Evolutionary conservation across 1,284 basidiomycete species (phyloP).

Genomic region (Papiliotrema nemorosa): DNA sequence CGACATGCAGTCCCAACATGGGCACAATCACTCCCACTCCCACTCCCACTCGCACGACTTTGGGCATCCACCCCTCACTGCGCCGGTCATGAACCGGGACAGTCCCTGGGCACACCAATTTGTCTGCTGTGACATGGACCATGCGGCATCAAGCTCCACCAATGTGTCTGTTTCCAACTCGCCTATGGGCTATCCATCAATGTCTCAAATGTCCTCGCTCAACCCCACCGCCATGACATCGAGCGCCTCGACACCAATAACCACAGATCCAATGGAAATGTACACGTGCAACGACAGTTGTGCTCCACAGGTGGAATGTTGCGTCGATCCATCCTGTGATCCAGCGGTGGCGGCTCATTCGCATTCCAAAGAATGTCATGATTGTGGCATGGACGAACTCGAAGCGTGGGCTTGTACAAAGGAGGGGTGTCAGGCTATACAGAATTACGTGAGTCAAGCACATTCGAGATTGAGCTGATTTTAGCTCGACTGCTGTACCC

Average conservation of each 20-base stretch:
- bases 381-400: conserved; percentile 18
- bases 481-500: conserved; percentile 41
- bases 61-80: background rate
- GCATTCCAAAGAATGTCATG: conserved; percentile 5
- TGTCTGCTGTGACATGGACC: conserved; percentile 42
- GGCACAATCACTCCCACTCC: background rate
- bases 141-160: conserved; percentile 29
- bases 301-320: conserved; percentile 8
- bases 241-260: background rate
- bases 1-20: too few species aligned
- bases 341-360: background rate
- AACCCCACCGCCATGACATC: background rate
- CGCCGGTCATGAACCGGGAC: conserved; percentile 10
- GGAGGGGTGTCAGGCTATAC: conserved; percentile 37
- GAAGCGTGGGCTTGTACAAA: conserved; percentile 30
- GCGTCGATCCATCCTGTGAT: conserved; percentile 10
- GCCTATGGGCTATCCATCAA: background rate
- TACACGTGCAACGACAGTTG: conserved; percentile 24
- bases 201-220: background rate
- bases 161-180: conserved; percentile 1
- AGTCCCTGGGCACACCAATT: conserved; percentile 35
- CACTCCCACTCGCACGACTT: background rate
- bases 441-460: conserved; percentile 37
- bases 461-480: conserved; percentile 1
- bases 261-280: conserved; percentile 17